Base-by-base conservation (phyloP, 306 rosid genomes). In the Fragaria vesca region DNA sequence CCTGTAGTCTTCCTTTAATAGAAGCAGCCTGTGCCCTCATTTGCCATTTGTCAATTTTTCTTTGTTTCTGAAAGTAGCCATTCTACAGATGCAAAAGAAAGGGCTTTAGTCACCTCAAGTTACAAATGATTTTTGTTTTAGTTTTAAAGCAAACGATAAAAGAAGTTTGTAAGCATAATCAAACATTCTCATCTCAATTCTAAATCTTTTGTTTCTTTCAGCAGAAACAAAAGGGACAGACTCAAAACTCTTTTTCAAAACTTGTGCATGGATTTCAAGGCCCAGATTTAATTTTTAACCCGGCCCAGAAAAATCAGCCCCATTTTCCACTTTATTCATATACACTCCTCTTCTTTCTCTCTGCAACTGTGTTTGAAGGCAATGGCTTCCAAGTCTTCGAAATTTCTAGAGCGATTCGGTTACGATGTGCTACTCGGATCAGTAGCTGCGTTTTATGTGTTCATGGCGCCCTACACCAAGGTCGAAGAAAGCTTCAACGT, bases 401-500 rank as follows among this genome's bases (percentile, higher is more conserved):
- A 58, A 16, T 81, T 81, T 79, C n/a, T 88, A n/a, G 73, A 78
- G 40, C 77, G 85, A 77, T 92, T 84, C 40, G 90, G 94, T 69
- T 89, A 92, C 80, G 98, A 94, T 82, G 76, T 90, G 47, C 50
- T 94, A 34, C 83, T 91, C 75, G 96, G 85, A 77, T 86, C 93
- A 57, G 79, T 91, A 12, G 84, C 92, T 54, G 76, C 87, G 70
- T 85, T 92, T 79, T 94, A 94, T 51, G 89, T 87, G 26, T 69
- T 92, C 70, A 84, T 77, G 80, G 85, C 85, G 2, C 98, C 97
- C 6, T 94, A 94, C 86, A 94, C 97, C 8, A 92, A 94, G 89
- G 98, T 94, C 46, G 98, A 94, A 80, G 97, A 94, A 79, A 92
- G 98, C 83, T 94, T 94, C 88, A 94, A 92, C 30, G 84, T 94